Evolutionary conservation across 352 stramenopile genomes (phyloP).

Genomic region (Halophytophthora polymorphica): DNA sequence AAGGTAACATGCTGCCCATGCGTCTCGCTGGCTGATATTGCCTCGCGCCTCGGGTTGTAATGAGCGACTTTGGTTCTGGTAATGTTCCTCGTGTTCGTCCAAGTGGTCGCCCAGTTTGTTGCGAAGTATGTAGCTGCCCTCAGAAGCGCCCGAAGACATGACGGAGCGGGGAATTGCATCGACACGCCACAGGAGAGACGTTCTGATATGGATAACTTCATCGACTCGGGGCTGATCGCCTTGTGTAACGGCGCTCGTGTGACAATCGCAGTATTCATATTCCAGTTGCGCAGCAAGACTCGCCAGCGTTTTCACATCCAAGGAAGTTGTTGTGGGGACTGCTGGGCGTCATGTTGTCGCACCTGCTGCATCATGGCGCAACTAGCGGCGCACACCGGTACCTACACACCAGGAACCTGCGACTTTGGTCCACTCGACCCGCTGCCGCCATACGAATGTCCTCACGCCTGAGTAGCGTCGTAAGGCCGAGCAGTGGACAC

Average conservation of each 20-base stretch:
- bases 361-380: constrained; percentile 31
- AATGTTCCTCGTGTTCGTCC: constrained; percentile 24
- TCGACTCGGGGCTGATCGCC: constrained; percentile 18
- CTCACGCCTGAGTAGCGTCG: too few species aligned
- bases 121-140: constrained; percentile 10
- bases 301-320: constrained; percentile 28
- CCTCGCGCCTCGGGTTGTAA: constrained; percentile 29
- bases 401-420: constrained; percentile 33
- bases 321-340: constrained; percentile 21
- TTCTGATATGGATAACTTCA: constrained; percentile 7
- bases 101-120: constrained; percentile 33
- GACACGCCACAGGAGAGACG: background rate
- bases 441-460: constrained; percentile 25
- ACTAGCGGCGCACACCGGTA: constrained; percentile 40
- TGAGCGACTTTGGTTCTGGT: constrained; percentile 25
- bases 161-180: constrained; percentile 2
- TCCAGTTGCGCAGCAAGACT: constrained; percentile 38
- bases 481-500: too few species aligned
- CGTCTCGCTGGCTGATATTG: constrained; percentile 48
- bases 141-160: constrained; percentile 1
- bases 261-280: constrained; percentile 27
- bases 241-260: constrained; percentile 22
- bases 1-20: constrained; percentile 52
- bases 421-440: constrained; percentile 22
- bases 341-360: constrained; percentile 23